Conservation (phyloP, 108 stramenopile genomes). For the Parietichytrium sp. region DNA sequence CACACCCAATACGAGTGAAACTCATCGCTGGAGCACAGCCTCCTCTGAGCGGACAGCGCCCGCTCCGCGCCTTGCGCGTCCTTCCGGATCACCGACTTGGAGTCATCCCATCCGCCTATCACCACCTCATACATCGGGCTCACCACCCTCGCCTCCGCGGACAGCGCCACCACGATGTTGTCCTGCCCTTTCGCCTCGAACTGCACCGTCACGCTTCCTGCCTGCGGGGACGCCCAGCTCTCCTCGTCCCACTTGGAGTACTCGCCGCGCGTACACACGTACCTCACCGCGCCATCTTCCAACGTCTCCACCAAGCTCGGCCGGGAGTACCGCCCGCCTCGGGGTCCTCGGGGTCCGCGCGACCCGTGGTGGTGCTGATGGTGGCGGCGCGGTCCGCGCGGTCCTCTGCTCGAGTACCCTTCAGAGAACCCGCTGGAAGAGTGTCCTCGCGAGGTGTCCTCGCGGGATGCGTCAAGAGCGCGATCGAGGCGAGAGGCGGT, state of each 20-base stretch:
- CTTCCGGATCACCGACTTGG: conserved; percentile 6
- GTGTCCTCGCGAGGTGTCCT: too few species aligned
- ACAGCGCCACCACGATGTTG: conserved; percentile 19
- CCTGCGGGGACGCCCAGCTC: neutral
- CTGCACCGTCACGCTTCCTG: conserved; percentile 1
- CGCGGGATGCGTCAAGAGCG: neutral
- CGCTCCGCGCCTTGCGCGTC: conserved; percentile 17
- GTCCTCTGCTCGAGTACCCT: neutral
- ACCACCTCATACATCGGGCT: conserved; percentile 29
- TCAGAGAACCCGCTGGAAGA: conserved; percentile 8
- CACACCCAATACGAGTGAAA: conserved; percentile 6
- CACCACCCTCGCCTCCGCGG: neutral
- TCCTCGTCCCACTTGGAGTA: conserved; percentile 29
- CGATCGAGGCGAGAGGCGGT: neutral
- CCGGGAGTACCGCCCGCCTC: neutral
- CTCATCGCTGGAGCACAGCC: neutral
- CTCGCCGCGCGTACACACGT: neutral
- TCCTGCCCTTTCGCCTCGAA: conserved; percentile 18
- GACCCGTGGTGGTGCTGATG: neutral
- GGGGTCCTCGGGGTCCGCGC: neutral
- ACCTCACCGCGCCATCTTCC: neutral
- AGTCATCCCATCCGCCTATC: conserved; percentile 27
- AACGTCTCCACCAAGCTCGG: too few species aligned
- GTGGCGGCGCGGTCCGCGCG: neutral
- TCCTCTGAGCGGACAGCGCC: neutral